Evolutionary conservation across 1,139 yeast species (phyloP), one percentile per base, ranked within the genome.

Genomic region (Yamadazyma songkhlaensis): DNA sequence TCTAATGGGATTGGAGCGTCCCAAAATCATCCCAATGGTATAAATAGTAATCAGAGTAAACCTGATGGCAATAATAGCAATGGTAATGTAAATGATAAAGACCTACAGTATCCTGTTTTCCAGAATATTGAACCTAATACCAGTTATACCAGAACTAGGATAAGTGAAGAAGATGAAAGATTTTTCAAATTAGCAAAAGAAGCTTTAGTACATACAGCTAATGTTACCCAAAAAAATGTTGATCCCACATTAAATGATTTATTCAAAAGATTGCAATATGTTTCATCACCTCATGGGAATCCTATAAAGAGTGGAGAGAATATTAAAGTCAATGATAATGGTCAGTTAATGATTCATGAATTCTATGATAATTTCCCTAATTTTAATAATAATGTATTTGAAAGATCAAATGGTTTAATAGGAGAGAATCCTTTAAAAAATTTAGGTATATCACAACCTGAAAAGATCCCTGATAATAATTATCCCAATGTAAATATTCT

Each of bases 181-280:
- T 71, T 71, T 41, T 59, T 69, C 26, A 54, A 69, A 25, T 50
- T 71, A 32, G 77, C 77, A 2, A 57, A 67, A 40, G 75, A 70
- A 42, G 77, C 77, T 1, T 52, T 71, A 14, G 75, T 68, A 10
- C 74, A 74, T 28, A 70, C 75, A 1, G 73, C 74, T 6, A 58
- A 58, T 40, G 52, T 53, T 6, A 45, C 49, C 14, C 37, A 35
- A 14, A 46, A 46, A 12, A 41, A 55, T 23, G 70, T 77, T 12
- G 83, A 77, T 50, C 82, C 83, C 4, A 76, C 82, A 1, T 72
- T 77, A 17, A 65, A 66, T 45, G 80, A 74, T 46, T 60, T 77
- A 22, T 55, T 77, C 29, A 62, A 65, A 41, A 52, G 83, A 41
- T 57, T 77, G 35, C 80, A 75, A 46, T 77, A 77, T 47, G 76